phyloP scores from a whole-genome alignment of 2,329 filamentous ascomycete species.

The Paecilomyces fulvus region DNA sequence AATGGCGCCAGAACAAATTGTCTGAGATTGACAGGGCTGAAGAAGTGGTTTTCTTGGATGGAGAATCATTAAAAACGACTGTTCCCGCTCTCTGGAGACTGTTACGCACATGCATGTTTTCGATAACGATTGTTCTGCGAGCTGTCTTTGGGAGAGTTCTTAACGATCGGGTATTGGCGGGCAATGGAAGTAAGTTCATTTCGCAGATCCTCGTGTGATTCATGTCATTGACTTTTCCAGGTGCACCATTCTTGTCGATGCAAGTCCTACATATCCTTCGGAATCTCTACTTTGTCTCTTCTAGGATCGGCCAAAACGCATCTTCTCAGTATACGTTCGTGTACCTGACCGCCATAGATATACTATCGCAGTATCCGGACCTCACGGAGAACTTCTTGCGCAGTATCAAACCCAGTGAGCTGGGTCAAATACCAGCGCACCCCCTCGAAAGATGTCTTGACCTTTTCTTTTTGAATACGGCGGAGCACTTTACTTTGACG shows the following conservation, averaged over 20 bases:
- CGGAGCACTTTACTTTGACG: constrained; percentile 70
- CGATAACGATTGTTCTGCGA: constrained; percentile 64
- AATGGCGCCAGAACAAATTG: constrained; percentile 68
- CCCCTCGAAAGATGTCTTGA: constrained; percentile 67
- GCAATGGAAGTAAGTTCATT: constrained; percentile 39
- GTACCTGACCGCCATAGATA: constrained; percentile 73
- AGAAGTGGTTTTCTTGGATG: constrained; percentile 54
- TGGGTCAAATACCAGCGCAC: constrained; percentile 51
- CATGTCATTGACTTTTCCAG: constrained; percentile 15
- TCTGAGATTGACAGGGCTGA: constrained; percentile 63
- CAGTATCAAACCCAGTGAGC: constrained; percentile 49
- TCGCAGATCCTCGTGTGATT: not conserved
- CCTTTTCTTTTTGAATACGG: constrained; percentile 78
- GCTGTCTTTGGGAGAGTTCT: constrained; percentile 61
- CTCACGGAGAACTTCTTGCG: constrained; percentile 60
- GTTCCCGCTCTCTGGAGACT: constrained; percentile 67
- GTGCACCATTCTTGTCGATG: constrained; percentile 58
- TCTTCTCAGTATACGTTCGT: constrained; percentile 83
- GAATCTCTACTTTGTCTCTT: constrained; percentile 74
- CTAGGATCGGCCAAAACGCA: constrained; percentile 59
- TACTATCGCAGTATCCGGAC: constrained; percentile 61
- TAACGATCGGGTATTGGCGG: constrained; percentile 47
- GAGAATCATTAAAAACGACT: constrained; percentile 57
- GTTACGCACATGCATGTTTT: constrained; percentile 67
- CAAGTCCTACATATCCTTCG: constrained; percentile 67